Evolutionary conservation across 2,329 filamentous ascomycete species (phyloP), one percentile per base, ranked within the genome.

Genomic region (Cordyceps fumosorosea): DNA sequence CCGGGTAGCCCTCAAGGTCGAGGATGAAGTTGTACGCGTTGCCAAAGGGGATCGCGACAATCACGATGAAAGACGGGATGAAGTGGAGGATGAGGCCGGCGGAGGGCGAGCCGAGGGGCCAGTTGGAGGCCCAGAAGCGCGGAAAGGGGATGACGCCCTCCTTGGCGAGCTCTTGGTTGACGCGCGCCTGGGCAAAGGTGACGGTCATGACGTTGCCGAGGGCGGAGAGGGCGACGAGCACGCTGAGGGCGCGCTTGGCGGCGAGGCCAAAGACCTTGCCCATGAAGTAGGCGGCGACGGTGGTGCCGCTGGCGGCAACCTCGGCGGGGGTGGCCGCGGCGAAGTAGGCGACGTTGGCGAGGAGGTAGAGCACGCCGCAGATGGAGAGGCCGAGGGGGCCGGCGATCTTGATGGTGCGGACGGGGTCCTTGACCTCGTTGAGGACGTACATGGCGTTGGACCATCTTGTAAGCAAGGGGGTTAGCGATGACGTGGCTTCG

Each of bases 41-140:
- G 37, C 65, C 65, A 24, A 67, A 67, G 2, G 65, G 65, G 51
- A 67, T 67, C n/a, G 65, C 65, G 20, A 66, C 65, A 8, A 67
- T 67, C 24, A 67, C 60, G 37, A 67, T 64, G 26, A 66, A 65
- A 10, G 64, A 66, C 2, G 64, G 64, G 42, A 66, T 65, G 42
- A 65, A 65, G 53, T 66, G 64, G 26, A 66, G 62, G 22, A 66
- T 37, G 29, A 66, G 47, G 3, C 64, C 64, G 8, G 64, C 54
- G 12, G 61, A 62, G 14, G 64, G 64, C 6, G 64, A 66, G 47
- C 63, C 63, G 29, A 66, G 65, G 1, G 64, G 64, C 64, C 64
- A 66, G 32, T 45, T 60, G 22, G 64, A 66, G 5, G 64, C 64
- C 64, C 64, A 66, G 44, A 66, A 65, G 37, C 64, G 63, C 24